Conservation (phyloP, 768 basidiomycete species). For the Kwoniella sp. region DNA sequence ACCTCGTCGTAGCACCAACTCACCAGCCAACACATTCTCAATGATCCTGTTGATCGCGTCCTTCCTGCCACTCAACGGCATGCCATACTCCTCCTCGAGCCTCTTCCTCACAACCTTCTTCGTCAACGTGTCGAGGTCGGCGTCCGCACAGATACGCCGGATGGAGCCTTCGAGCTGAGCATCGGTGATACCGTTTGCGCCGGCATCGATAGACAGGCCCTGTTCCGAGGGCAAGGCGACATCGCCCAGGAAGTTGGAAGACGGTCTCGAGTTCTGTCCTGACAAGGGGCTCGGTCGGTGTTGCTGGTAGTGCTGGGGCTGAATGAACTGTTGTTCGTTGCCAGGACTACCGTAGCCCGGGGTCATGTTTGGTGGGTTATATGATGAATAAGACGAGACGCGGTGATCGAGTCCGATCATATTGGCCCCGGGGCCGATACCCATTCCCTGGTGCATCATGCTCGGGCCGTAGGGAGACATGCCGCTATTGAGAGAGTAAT, state of each 20-base stretch:
- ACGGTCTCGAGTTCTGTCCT: slow-evolving; percentile 3
- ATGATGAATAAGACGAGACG: slow-evolving; percentile 2
- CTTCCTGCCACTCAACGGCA: slow-evolving; percentile 59
- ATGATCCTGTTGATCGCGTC: slow-evolving; percentile 49
- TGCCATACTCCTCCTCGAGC: slow-evolving; percentile 75
- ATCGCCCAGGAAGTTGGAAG: slow-evolving; percentile 27
- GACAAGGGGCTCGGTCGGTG: slow-evolving; percentile 1
- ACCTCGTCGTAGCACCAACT: background rate
- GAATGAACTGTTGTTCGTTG: no score
- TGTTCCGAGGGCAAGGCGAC: background rate
- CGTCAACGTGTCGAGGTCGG: slow-evolving; percentile 84
- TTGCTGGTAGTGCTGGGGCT: slow-evolving; percentile 1
- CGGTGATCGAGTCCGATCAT: slow-evolving; percentile 16
- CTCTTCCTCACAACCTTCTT: slow-evolving; percentile 83
- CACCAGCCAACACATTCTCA: slow-evolving; percentile 40
- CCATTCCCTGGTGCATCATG: slow-evolving; percentile 2
- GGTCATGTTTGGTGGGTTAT: slow-evolving; percentile 1
- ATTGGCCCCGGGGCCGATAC: slow-evolving; percentile 3
- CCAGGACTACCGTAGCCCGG: no score
- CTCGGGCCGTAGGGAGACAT: background rate
- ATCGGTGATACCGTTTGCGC: slow-evolving; percentile 37
- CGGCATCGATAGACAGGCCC: slow-evolving; percentile 7
- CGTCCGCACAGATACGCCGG: slow-evolving; percentile 65
- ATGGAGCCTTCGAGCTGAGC: slow-evolving; percentile 54
- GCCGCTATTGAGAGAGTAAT: slow-evolving; percentile 9